These are phyloP conservation scores for Plasmodium vivax DNA, from an alignment of 169 alveolate genomes.

Conservation along the genomic window DNA sequence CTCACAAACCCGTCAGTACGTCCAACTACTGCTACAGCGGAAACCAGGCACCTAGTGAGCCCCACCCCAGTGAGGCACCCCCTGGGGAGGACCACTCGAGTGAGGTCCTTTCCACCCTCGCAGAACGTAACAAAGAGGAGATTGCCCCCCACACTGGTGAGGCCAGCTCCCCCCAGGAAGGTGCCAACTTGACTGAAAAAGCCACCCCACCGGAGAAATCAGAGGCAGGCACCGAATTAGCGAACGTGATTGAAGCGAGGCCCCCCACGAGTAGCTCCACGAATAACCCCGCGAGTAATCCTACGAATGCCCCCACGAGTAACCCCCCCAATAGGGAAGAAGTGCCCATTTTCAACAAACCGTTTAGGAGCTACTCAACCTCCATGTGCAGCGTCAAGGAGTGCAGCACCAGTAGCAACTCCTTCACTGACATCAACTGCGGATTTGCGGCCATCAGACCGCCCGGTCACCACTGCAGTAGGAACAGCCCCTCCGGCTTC, in stretches of 20 bases:
- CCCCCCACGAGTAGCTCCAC: too few relatives aligned
- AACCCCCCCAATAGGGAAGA: neutral
- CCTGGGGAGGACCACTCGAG: neutral
- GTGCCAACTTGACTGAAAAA: neutral
- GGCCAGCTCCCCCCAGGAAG: neutral
- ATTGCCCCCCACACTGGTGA: neutral
- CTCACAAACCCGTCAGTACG: neutral
- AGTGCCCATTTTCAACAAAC: neutral
- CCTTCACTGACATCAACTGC: constrained; percentile 49
- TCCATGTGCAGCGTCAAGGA: constrained; percentile 38
- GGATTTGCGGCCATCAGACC: constrained; percentile 86
- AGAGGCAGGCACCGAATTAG: neutral
- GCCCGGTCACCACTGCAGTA: constrained; percentile 86
- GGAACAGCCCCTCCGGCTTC: constrained; percentile 88
- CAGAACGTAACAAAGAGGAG: neutral
- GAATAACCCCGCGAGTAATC: neutral
- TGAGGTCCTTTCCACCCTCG: neutral
- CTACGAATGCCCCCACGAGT: neutral
- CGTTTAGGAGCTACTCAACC: constrained; percentile 48
- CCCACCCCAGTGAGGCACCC: neutral
- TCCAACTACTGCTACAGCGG: neutral
- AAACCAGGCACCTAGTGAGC: neutral
- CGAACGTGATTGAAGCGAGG: neutral
- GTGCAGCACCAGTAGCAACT: neutral
- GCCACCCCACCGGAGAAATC: neutral